These are phyloP conservation scores for Ceratobasidium sp. DNA, from an alignment of 1,284 basidiomycete species.

Conservation along the genomic window DNA sequence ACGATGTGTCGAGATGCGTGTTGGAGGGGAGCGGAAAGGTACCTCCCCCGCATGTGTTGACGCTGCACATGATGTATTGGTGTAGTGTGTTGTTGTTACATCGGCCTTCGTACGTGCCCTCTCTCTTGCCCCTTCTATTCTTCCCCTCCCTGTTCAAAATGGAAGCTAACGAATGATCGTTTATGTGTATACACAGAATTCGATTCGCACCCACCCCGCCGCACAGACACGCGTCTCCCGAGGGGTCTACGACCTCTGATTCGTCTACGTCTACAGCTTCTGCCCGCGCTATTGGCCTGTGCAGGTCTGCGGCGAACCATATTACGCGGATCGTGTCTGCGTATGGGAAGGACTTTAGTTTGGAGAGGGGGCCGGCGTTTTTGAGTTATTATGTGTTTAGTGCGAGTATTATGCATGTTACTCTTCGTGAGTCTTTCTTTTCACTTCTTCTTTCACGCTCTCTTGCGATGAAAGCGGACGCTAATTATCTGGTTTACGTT, in stretches of 20 bases:
- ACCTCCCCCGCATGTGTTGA: slow-evolving; percentile 73
- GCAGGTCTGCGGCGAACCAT: slow-evolving; percentile 77
- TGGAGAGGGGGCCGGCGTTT: slow-evolving; percentile 75
- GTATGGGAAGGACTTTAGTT: slow-evolving; percentile 71
- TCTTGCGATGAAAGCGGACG: neutral
- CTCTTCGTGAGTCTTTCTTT: slow-evolving; percentile 60
- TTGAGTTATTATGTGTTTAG: slow-evolving; percentile 85
- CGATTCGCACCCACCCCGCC: slow-evolving; percentile 1
- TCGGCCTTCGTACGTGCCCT: slow-evolving; percentile 75
- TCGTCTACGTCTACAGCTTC: slow-evolving; percentile 22
- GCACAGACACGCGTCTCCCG: slow-evolving; percentile 2
- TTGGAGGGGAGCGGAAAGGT: slow-evolving; percentile 28
- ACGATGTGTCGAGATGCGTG: slow-evolving; percentile 46
- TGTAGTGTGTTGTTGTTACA: slow-evolving; percentile 80
- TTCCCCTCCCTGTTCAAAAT: slow-evolving; percentile 28
- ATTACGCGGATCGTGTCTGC: slow-evolving; percentile 70
- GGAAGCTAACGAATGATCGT: slow-evolving; percentile 3
- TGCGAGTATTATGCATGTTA: slow-evolving; percentile 84
- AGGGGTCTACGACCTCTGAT: slow-evolving; percentile 20
- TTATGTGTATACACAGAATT: neutral
- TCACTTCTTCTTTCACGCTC: neutral
- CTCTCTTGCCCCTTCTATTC: too few relatives aligned
- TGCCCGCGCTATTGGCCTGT: slow-evolving; percentile 75
- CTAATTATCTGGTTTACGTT: neutral
- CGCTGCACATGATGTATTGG: slow-evolving; percentile 89